phyloP scores from a whole-genome alignment of 495 filamentous ascomycete species.

The Thozetella sp. region DNA sequence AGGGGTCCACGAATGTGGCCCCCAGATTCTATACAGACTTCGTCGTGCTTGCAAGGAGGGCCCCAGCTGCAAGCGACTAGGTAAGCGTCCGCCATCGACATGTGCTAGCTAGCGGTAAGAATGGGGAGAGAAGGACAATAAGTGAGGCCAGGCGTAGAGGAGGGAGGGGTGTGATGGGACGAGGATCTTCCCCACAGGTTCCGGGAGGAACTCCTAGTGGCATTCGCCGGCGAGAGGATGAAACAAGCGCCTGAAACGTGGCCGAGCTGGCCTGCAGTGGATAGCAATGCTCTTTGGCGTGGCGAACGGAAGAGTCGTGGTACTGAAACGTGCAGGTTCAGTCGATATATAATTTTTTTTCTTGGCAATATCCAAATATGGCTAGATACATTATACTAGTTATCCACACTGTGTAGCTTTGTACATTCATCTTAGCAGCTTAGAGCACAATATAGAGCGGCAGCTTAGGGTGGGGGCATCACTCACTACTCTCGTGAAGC shows the following conservation, averaged over 20 bases:
- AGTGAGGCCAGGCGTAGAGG: not conserved
- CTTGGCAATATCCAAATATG: not conserved
- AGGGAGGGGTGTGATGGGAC: not conserved
- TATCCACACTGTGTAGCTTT: not conserved
- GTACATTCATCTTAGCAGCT: not conserved
- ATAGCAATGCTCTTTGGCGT: too few species aligned
- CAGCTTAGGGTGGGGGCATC: not conserved
- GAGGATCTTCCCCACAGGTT: slow-evolving; percentile 2
- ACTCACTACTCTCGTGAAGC: not conserved
- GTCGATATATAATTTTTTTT: not conserved
- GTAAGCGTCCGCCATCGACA: too few species aligned
- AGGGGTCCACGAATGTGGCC: too few species aligned
- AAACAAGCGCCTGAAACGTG: slow-evolving; percentile 6
- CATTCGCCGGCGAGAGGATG: not conserved
- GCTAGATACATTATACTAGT: not conserved
- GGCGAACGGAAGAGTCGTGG: too few species aligned
- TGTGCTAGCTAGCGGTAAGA: not conserved
- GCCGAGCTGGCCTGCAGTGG: not conserved
- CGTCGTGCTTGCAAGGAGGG: too few species aligned
- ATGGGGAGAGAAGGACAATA: not conserved
- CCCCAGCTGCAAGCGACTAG: too few species aligned
- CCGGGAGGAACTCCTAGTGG: not conserved
- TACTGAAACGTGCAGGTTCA: not conserved
- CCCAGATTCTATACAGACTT: too few species aligned
- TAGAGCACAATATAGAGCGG: not conserved